These are phyloP conservation scores for Lupinus albus DNA, from an alignment of 306 rosid genomes.

Conservation along the genomic window DNA sequence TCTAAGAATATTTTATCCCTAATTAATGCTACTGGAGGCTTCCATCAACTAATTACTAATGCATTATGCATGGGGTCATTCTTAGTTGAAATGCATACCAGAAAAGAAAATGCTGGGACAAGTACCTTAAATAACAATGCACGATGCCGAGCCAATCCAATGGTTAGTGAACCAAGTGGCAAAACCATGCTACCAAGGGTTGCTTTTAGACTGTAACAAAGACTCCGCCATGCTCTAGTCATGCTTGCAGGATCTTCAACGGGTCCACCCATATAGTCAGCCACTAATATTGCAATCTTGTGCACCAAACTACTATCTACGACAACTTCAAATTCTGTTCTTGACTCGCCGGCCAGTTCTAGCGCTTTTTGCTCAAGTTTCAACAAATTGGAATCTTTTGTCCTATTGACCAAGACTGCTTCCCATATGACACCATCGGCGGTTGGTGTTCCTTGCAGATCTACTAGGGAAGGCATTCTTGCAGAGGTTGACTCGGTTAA, in stretches of 20 bases:
- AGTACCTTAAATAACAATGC: conserved; percentile 93
- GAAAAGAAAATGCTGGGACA: conserved; percentile 27
- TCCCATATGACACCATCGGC: conserved; percentile 80
- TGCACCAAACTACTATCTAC: conserved; percentile 68
- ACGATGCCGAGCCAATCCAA: conserved; percentile 98
- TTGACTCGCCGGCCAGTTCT: conserved; percentile 64
- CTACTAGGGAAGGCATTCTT: conserved; percentile 97
- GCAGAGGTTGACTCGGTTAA: conserved; percentile 64
- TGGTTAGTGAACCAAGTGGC: conserved; percentile 88
- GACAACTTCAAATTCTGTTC: conserved; percentile 59
- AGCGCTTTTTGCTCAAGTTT: conserved; percentile 80
- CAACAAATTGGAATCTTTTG: conserved; percentile 80
- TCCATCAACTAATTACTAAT: conserved; percentile 10
- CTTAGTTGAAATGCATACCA: conserved; percentile 34
- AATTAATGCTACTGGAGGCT: conserved; percentile 10
- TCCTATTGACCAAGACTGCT: conserved; percentile 85
- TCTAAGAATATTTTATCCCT: not conserved
- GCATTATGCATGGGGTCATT: conserved; percentile 17
- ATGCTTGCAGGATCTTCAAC: conserved; percentile 83
- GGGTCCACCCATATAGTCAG: conserved; percentile 93
- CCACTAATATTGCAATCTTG: conserved; percentile 78
- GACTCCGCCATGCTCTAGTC: conserved; percentile 81
- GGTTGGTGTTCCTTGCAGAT: conserved; percentile 83
- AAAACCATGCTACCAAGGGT: conserved; percentile 97
- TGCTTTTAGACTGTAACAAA: conserved; percentile 73